Percentiles rank a stretch among this genome's conserved stretches.
Evolutionary conservation across 306 rosid species (phyloP).

Genomic region (Fagus sylvatica): DNA sequence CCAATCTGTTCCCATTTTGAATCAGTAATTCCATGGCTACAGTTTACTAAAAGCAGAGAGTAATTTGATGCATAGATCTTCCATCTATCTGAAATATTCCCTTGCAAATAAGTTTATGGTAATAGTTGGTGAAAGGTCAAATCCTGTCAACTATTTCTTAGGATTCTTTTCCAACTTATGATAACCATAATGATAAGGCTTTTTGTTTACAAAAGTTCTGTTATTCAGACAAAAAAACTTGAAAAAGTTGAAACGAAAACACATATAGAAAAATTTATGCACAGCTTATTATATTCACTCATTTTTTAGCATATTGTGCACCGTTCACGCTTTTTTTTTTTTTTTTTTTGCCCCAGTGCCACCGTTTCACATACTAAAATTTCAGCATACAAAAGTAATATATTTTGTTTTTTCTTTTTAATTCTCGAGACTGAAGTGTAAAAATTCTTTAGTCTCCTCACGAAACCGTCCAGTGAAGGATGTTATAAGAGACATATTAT

Average conservation of each 20-base stretch:
- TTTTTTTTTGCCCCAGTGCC: background rate
- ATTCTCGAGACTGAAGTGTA: no score
- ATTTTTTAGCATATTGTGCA: background rate
- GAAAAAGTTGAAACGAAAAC: background rate
- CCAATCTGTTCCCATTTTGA: no score
- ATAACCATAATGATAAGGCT: conserved; percentile 2
- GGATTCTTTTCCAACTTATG: conserved; percentile 52
- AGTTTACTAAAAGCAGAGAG: no score
- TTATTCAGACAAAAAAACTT: no score
- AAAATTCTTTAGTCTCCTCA: no score
- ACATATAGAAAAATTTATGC: background rate
- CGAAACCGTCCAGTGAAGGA: no score
- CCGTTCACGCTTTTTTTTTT: background rate
- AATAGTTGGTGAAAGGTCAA: conserved; percentile 49
- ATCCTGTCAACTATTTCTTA: conserved; percentile 40
- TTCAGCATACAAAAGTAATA: background rate
- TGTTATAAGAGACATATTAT: no score
- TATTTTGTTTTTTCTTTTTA: no score
- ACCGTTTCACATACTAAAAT: background rate
- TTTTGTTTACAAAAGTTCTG: no score
- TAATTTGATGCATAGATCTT: background rate
- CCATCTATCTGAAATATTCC: background rate
- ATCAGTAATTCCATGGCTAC: no score
- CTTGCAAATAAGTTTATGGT: conserved; percentile 3
- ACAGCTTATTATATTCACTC: background rate